Evolutionary conservation across 345 rosid species (phyloP).

Genomic region (Melastoma malabathricum): DNA sequence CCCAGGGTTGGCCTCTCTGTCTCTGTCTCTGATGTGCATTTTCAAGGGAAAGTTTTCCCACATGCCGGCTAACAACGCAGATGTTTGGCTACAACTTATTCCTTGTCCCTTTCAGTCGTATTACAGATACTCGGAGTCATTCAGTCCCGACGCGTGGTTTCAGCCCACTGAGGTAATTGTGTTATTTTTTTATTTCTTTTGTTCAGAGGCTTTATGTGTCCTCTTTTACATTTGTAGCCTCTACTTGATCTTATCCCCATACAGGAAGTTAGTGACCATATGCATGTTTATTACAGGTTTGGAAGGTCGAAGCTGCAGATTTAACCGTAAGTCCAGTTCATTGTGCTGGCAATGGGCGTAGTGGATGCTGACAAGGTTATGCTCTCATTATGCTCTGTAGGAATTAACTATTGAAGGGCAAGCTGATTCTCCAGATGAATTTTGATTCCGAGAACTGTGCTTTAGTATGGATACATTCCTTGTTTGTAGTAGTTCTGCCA

Average conservation of each 20-base stretch:
- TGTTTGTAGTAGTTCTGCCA: too few species aligned
- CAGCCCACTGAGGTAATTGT: slow-evolving; percentile 72
- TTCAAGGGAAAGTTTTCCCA: neutral
- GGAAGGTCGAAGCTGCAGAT: slow-evolving; percentile 99
- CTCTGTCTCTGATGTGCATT: neutral
- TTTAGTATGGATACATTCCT: too few species aligned
- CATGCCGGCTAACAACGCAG: neutral
- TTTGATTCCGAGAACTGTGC: neutral
- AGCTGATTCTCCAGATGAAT: neutral
- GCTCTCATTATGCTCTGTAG: neutral
- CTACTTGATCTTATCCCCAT: neutral
- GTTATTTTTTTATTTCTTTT: neutral
- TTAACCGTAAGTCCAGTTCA: slow-evolving; percentile 87
- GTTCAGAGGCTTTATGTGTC: neutral
- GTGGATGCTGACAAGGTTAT: slow-evolving; percentile 77
- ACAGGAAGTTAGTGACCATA: too few species aligned
- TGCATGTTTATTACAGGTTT: slow-evolving; percentile 36
- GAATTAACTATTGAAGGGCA: neutral
- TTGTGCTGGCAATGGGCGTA: slow-evolving; percentile 76
- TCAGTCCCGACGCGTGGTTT: slow-evolving; percentile 90
- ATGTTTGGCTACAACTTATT: slow-evolving; percentile 4
- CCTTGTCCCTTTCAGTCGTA: slow-evolving; percentile 41
- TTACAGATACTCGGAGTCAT: slow-evolving; percentile 49
- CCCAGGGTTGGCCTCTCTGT: slow-evolving; percentile 59
- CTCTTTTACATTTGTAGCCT: neutral